Base-by-base conservation (phyloP, 2,329 filamentous ascomycete species). In the Colletotrichum brevisporum region DNA sequence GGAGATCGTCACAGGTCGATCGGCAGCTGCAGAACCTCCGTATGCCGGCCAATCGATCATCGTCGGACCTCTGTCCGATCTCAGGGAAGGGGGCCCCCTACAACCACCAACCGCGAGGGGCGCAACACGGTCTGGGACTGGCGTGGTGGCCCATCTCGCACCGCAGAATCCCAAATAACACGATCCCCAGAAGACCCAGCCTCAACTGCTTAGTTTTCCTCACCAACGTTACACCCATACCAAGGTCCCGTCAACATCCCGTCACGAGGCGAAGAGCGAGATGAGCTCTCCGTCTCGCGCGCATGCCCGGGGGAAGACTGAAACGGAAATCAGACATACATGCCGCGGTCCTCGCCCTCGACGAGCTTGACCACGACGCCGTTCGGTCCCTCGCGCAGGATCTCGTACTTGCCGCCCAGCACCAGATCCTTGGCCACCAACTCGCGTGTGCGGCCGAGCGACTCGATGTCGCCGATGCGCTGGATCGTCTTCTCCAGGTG, bases 341-440 rank as follows among this genome's bases (percentile, higher is more conserved):
- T 53, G 16, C 55, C 67, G 31, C 63, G 62, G 6, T 84, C 80
- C 31, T 83, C 80, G 2, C 81, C 79, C 71, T 82, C 79, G 71
- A 83, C 81, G 71, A 86, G 74, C 73, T 81, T 81, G 21, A 87
- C 78, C 2, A 80, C 80, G 5, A 84, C 76, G 31, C 80, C 79
- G n/a, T 76, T 62, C 70, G 79, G 81, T 39, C 78, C 77, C 41
- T 78, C 79, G 65, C 78, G 79, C 56, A 80, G 76, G 70, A 95
- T 87, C 71, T 89, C 86, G 77, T 97, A 98, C 78, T 91, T 92
- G 2, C 94, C 94, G 13, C 93, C 90, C 39, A 95, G 84, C 76
- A 96, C 95, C 47, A 98, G 85, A 79, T 98, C 96, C 83, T 99
- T 99, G 72, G 97, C 93, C 1, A 97, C 97, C 60, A 99, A 79